phyloP scores from a whole-genome alignment of 257 asterid genomes.

The Leptodermis oblonga region DNA sequence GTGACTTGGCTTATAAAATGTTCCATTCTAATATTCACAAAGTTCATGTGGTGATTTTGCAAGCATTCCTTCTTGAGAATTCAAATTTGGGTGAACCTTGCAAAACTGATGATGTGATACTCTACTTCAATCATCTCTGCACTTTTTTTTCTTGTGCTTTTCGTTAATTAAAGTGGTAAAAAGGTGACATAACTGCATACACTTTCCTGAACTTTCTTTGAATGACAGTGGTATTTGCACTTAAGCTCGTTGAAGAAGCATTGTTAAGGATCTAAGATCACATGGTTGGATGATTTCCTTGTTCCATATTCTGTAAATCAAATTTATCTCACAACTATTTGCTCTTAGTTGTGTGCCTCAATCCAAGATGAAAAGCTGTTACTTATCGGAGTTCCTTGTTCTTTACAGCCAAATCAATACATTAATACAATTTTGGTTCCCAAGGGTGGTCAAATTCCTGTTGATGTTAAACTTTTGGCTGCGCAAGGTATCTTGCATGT shows the following conservation, averaged over 20 bases:
- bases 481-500: constrained; percentile 62
- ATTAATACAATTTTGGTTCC: constrained; percentile 79
- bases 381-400: constrained; percentile 18
- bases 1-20: too few species aligned
- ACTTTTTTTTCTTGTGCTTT: not conserved
- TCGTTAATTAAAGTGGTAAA: not conserved
- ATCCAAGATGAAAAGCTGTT: not conserved
- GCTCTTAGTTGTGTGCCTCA: not conserved
- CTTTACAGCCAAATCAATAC: constrained; percentile 67
- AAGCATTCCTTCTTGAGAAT: not conserved
- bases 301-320: not conserved
- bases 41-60: not conserved
- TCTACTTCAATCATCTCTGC: not conserved
- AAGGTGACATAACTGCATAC: not conserved
- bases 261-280: not conserved
- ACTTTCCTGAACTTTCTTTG: not conserved
- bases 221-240: not conserved
- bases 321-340: not conserved
- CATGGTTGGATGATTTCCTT: not conserved
- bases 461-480: constrained; percentile 49
- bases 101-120: not conserved
- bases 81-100: not conserved
- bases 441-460: constrained; percentile 59
- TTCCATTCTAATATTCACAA: too few species aligned
- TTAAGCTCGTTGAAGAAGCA: not conserved